Evolutionary conservation across 2,329 filamentous ascomycete species (phyloP).

Genomic region (Sporothrix brasiliensis): DNA sequence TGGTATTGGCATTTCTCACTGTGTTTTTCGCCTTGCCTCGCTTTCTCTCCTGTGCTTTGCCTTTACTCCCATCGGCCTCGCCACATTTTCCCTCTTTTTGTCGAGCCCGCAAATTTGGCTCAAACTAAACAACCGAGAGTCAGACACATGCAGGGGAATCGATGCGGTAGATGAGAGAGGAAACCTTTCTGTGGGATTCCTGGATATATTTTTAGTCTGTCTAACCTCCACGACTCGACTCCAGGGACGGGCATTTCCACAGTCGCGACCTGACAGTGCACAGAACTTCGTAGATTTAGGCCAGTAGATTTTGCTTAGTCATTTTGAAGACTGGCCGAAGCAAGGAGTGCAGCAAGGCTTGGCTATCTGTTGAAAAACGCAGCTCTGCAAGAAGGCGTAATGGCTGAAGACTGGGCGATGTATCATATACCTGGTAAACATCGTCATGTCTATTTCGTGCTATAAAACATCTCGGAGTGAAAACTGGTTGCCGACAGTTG

Average conservation of each 20-base stretch:
- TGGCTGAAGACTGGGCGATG: no score
- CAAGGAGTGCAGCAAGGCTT: conserved; percentile 5
- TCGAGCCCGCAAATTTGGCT: background rate
- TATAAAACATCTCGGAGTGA: background rate
- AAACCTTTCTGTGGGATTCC: no score
- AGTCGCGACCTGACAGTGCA: background rate
- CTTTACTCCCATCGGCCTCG: background rate
- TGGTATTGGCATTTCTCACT: no score
- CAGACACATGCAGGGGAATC: conserved; percentile 1
- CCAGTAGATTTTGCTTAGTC: background rate
- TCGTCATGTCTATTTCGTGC: background rate
- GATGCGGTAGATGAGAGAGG: background rate
- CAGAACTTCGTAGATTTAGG: background rate
- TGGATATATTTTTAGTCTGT: no score
- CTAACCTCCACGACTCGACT: no score
- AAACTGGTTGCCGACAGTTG: background rate
- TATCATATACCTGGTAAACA: background rate
- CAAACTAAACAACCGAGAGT: background rate
- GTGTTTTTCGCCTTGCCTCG: background rate
- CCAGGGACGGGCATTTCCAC: background rate
- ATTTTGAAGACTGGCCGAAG: conserved; percentile 12
- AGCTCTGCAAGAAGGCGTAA: background rate
- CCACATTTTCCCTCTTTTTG: background rate
- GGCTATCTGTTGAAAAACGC: conserved; percentile 4
- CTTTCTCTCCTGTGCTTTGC: background rate